A percentile compares a stretch with the other conserved stretches of the same genome.
These are phyloP conservation scores for Penicillium digitatum DNA, from an alignment of 2,329 filamentous ascomycete species.

Conservation along the genomic window DNA sequence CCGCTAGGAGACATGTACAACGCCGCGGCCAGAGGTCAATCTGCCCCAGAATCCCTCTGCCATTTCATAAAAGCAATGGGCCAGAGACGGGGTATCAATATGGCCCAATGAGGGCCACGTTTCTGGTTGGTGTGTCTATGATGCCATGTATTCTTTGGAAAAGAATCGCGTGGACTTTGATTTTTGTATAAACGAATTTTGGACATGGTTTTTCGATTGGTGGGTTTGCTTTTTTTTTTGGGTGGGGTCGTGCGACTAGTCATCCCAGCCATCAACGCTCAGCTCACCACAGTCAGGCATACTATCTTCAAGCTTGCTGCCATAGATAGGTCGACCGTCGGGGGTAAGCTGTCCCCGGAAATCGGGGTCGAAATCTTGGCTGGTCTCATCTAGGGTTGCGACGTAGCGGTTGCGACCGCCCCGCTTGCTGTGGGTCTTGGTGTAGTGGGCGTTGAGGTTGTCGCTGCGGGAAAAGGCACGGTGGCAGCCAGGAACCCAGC, in stretches of 20 bases:
- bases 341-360: slow-evolving; percentile 43
- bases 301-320: slow-evolving; percentile 35
- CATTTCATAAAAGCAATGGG: slow-evolving; percentile 14
- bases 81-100: slow-evolving; percentile 25
- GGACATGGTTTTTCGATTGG: neutral
- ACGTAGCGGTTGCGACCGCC: slow-evolving; percentile 46
- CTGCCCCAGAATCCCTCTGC: slow-evolving; percentile 16
- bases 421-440: slow-evolving; percentile 47
- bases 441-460: slow-evolving; percentile 46
- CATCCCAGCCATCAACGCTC: slow-evolving; percentile 34
- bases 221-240: slow-evolving; percentile 5
- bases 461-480: slow-evolving; percentile 44
- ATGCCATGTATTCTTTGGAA: slow-evolving; percentile 8
- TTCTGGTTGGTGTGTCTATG: neutral
- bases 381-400: slow-evolving; percentile 43
- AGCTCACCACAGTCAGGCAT: slow-evolving; percentile 33
- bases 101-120: neutral
- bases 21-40: slow-evolving; percentile 14
- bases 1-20: slow-evolving; percentile 23
- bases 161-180: neutral
- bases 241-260: slow-evolving; percentile 20
- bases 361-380: slow-evolving; percentile 43
- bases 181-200: slow-evolving; percentile 6
- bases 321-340: slow-evolving; percentile 42
- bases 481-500: slow-evolving; percentile 44